These are phyloP conservation scores for Limonium bicolor DNA, from an alignment of 148 eudicot genomes.

Conservation along the genomic window DNA sequence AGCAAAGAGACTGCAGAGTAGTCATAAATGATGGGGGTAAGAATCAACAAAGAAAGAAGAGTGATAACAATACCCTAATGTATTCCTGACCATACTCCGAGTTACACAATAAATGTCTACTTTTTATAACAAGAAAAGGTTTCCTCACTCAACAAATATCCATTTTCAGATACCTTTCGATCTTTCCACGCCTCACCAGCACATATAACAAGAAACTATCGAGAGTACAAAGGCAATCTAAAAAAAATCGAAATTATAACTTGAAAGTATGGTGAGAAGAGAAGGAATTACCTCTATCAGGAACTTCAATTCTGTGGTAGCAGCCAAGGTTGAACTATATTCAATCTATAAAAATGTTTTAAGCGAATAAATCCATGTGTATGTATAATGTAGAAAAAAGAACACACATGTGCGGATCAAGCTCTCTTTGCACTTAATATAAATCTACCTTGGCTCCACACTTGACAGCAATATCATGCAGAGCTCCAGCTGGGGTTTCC, in stretches of 20 bases:
- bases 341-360: conserved; percentile 45
- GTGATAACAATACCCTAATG: too few relatives aligned
- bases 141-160: too few relatives aligned
- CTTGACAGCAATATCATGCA: conserved; percentile 72
- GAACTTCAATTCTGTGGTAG: conserved; percentile 49
- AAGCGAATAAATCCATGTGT: background rate
- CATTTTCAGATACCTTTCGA: too few relatives aligned
- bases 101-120: too few relatives aligned
- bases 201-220: background rate
- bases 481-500: conserved; percentile 55
- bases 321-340: conserved; percentile 41
- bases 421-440: background rate
- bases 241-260: background rate
- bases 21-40: too few relatives aligned
- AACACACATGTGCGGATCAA: background rate
- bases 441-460: conserved; percentile 74
- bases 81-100: too few relatives aligned
- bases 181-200: too few relatives aligned
- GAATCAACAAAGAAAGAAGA: too few relatives aligned
- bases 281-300: conserved; percentile 40
- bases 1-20: too few relatives aligned
- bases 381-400: background rate
- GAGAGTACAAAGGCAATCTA: background rate
- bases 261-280: background rate
- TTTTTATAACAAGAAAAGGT: too few relatives aligned